Conservation (phyloP, 2,329 filamentous ascomycete species). For the Botrytis sinoallii region DNA sequence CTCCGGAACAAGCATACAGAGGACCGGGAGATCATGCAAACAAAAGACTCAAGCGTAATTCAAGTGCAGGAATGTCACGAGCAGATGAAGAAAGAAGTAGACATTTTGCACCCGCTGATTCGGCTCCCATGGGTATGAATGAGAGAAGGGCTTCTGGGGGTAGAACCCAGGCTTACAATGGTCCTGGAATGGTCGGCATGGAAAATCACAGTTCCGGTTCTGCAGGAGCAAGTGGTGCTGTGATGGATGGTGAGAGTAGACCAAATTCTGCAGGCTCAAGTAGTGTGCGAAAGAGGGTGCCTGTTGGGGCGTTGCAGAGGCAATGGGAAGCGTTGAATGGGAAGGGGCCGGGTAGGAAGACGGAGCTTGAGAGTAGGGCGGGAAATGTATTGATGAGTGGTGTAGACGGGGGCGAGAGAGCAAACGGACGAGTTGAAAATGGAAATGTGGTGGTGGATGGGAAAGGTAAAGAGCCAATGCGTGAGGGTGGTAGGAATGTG, state of each 20-base stretch:
- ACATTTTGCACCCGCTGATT: neutral
- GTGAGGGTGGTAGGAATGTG: neutral
- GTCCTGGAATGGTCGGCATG: neutral
- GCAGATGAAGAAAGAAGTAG: neutral
- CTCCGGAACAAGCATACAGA: neutral
- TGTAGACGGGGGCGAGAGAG: neutral
- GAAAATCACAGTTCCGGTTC: neutral
- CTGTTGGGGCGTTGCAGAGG: conserved; percentile 1
- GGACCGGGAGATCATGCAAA: neutral
- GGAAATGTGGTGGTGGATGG: no score
- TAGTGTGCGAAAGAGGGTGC: conserved; percentile 15
- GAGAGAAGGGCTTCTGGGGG: neutral
- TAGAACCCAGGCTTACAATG: no score
- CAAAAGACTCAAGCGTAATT: neutral
- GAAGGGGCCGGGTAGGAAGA: neutral
- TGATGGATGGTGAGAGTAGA: neutral
- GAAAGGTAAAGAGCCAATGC: neutral
- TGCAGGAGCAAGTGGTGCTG: neutral
- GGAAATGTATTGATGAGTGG: neutral
- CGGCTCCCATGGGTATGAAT: neutral
- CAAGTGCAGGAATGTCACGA: neutral
- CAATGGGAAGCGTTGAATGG: conserved; percentile 20
- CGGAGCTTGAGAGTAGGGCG: neutral
- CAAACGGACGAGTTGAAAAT: neutral
- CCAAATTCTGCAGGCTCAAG: neutral